Conservation (phyloP, 2,329 filamentous ascomycete species). For the Penicillium sp. region DNA sequence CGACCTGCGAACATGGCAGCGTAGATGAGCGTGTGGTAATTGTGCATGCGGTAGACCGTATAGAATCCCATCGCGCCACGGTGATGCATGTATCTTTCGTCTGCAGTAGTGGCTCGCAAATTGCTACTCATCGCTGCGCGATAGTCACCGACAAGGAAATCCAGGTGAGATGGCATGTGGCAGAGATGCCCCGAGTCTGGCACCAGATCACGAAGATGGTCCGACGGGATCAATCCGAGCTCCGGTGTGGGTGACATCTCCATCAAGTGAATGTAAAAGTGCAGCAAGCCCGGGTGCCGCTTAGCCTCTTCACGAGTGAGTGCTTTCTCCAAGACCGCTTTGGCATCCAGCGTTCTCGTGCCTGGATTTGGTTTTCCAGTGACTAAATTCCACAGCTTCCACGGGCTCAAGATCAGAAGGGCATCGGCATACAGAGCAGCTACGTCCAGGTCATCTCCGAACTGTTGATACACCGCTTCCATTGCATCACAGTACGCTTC, state of each 20-base stretch:
- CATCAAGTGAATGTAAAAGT: constrained; percentile 72
- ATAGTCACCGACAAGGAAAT: constrained; percentile 68
- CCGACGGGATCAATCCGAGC: constrained; percentile 53
- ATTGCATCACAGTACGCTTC: constrained; percentile 57
- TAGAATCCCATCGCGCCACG: constrained; percentile 64
- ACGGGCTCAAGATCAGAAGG: constrained; percentile 60
- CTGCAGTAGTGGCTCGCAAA: constrained; percentile 58
- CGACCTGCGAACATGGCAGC: constrained; percentile 71
- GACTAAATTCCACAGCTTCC: constrained; percentile 57
- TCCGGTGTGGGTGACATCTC: constrained; percentile 68
- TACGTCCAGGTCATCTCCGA: constrained; percentile 57
- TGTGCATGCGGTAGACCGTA: constrained; percentile 66
- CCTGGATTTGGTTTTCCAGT: constrained; percentile 52
- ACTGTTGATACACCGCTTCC: constrained; percentile 48
- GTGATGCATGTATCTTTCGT: constrained; percentile 58
- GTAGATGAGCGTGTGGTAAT: constrained; percentile 71
- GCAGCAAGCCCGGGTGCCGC: constrained; percentile 63
- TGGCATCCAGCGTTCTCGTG: constrained; percentile 54
- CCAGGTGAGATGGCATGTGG: constrained; percentile 74
- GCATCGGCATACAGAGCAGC: constrained; percentile 58
- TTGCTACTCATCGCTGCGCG: constrained; percentile 61
- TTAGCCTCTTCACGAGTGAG: constrained; percentile 46
- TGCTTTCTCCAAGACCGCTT: constrained; percentile 53
- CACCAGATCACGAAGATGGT: constrained; percentile 57
- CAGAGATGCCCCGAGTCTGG: constrained; percentile 65